Evolutionary conservation across 1,284 basidiomycete genomes (phyloP), one percentile per base, ranked within the genome.

Genomic region (Pulveroboletus sp.): DNA sequence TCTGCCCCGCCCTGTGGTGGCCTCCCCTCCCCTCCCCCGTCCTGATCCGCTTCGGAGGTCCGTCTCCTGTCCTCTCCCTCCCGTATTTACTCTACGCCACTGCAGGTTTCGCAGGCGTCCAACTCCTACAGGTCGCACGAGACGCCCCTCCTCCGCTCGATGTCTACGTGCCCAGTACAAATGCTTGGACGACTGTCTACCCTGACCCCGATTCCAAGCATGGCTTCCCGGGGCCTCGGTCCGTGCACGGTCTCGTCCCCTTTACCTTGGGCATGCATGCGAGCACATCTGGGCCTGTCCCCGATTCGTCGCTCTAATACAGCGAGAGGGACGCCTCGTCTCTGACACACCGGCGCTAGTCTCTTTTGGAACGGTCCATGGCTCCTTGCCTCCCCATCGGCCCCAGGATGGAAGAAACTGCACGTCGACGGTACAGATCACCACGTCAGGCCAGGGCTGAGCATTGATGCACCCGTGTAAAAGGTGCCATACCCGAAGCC

Each of bases 21-120:
- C 0, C 92, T 7, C 82, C 82, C 7, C 79, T 91, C 3, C 88
- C 89, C 0, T 73, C 69, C 62, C 50, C 42, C 25, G 57, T 68
- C 8, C 57, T 70, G 33, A 25, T 68, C 24, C 63, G 67, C 10
- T 71, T 68, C 26, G 66, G 63, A 40, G 66, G 69, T 68, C 31
- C 0, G 54, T 57, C 8, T 38, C n/a, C n/a, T 2, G 2, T 20
- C 20, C 6, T 14, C 8, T 7, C 15, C 17, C 12, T 6, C 0
- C 2, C 18, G 2, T 17, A 2, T 29, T 45, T 40, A 49, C 22
- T 0, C 24, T 1, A 10, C 3, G 10, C 1, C 29, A 17, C 24
- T 15, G 0, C 39, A 71, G 66, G 66, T 39, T 68, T 68, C 26
- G 53, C 56, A 24, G 55, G 64, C 8, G 33, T 56, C 14, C 56